phyloP scores from a whole-genome alignment of 2,329 filamentous ascomycete genomes.

The Beauveria scarabaeidicola region DNA sequence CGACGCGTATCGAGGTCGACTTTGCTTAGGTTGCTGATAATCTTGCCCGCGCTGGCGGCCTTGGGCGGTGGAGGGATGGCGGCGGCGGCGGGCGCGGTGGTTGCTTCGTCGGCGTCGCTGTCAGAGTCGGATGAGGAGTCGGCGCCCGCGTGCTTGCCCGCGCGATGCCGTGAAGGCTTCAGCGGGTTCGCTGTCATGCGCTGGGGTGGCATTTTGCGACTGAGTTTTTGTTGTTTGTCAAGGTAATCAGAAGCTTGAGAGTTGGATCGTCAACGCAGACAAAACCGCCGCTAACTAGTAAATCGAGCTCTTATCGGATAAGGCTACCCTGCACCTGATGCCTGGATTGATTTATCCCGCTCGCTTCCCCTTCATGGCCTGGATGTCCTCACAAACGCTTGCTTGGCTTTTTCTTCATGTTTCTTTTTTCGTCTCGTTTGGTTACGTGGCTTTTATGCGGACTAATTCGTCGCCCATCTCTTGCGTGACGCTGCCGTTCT shows the following conservation, averaged over 20 bases:
- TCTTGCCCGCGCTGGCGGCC: slow-evolving; percentile 46
- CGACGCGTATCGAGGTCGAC: slow-evolving; percentile 43
- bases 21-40: slow-evolving; percentile 44
- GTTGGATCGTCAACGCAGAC: not conserved
- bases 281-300: slow-evolving; percentile 5
- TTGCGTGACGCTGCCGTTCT: not conserved
- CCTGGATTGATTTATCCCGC: not conserved
- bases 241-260: not conserved
- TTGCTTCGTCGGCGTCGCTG: slow-evolving; percentile 32
- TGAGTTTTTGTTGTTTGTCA: not conserved
- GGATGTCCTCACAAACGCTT: not conserved
- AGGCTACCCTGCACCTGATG: not conserved
- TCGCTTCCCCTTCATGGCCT: no score
- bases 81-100: slow-evolving; percentile 19
- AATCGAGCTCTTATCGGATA: slow-evolving; percentile 6
- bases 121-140: slow-evolving; percentile 47
- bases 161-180: slow-evolving; percentile 71
- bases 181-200: slow-evolving; percentile 91
- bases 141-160: slow-evolving; percentile 64
- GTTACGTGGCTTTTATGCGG: no score
- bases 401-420: not conserved
- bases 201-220: slow-evolving; percentile 53
- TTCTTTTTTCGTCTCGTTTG: not conserved
- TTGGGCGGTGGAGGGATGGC: slow-evolving; percentile 48
- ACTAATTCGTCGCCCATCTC: not conserved